Conservation (phyloP, 1,139 yeast genomes). For the Pichia sp. region DNA sequence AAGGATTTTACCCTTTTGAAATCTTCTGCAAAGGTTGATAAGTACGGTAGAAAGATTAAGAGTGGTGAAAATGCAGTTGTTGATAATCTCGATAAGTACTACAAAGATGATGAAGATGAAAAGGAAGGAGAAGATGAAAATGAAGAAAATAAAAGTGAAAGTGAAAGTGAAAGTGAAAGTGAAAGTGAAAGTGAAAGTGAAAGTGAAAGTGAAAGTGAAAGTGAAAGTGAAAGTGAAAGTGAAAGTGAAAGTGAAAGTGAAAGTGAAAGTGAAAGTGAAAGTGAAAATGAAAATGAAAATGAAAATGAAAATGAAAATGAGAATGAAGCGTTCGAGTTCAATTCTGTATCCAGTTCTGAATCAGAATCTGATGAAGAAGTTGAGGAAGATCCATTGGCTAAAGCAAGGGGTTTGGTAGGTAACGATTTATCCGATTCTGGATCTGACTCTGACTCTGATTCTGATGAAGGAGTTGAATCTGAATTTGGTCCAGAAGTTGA, state of each 20-base stretch:
- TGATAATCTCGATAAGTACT: conserved; percentile 41
- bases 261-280: conserved; percentile 40
- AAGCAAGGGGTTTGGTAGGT: conserved; percentile 55
- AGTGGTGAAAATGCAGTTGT: conserved; percentile 31
- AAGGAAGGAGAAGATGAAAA: conserved; percentile 27
- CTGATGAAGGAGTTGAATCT: conserved; percentile 25
- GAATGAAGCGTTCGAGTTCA: background rate
- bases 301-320: conserved; percentile 25
- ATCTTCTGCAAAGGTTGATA: conserved; percentile 63
- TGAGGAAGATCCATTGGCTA: conserved; percentile 43
- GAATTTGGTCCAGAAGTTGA: conserved; percentile 29
- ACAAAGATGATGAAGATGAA: conserved; percentile 48
- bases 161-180: conserved; percentile 5
- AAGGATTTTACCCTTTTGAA: conserved; percentile 41
- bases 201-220: conserved; percentile 18
- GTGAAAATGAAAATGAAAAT: conserved; percentile 52
- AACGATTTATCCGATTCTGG: no score
- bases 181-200: conserved; percentile 25
- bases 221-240: conserved; percentile 32
- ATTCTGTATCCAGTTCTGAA: background rate
- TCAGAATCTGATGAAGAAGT: background rate
- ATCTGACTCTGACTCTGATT: conserved; percentile 32
- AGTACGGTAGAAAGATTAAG: conserved; percentile 73
- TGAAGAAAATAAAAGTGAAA: conserved; percentile 10
- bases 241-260: conserved; percentile 51